phyloP scores from a whole-genome alignment of 768 basidiomycete genomes.

The Pholiota molesta region DNA sequence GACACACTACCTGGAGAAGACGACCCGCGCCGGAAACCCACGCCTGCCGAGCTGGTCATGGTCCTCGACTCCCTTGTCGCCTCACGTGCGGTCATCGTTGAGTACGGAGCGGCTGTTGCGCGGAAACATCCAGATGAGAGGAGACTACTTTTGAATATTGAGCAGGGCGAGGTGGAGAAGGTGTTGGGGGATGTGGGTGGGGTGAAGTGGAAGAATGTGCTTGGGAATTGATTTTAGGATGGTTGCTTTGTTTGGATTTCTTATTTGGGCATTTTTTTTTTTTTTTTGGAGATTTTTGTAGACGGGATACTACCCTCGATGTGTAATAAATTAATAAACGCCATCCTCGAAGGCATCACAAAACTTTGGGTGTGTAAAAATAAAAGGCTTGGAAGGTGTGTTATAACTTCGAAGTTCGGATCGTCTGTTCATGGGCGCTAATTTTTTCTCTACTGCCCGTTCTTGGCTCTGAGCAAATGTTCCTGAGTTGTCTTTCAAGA shows the following conservation, averaged over 20 bases:
- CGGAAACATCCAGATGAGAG: constrained; percentile 68
- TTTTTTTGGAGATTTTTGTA: neutral
- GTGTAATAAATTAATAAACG: too few species aligned
- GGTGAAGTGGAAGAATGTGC: constrained; percentile 60
- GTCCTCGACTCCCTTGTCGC: constrained; percentile 79
- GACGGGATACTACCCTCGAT: too few species aligned
- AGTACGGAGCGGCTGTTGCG: constrained; percentile 56
- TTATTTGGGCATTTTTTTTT: neutral
- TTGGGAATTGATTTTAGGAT: constrained; percentile 29
- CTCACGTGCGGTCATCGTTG: constrained; percentile 75
- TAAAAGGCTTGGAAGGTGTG: too few species aligned
- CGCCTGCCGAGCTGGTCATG: constrained; percentile 60
- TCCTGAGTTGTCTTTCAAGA: too few species aligned
- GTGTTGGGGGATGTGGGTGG: constrained; percentile 85
- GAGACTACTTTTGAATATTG: constrained; percentile 79
- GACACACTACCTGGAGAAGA: constrained; percentile 60
- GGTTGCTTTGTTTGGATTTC: neutral
- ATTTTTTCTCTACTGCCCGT: too few species aligned
- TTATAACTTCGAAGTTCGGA: too few species aligned
- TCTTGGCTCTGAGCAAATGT: too few species aligned
- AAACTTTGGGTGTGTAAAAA: too few species aligned
- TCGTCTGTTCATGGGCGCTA: too few species aligned
- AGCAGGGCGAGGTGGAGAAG: constrained; percentile 82
- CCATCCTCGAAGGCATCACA: too few species aligned
- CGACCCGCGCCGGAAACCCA: constrained; percentile 63